A percentile compares a stretch with the other conserved stretches of the same genome.
These are phyloP conservation scores for Candida lessepsii DNA, from an alignment of 805 yeast species.

Conservation along the genomic window DNA sequence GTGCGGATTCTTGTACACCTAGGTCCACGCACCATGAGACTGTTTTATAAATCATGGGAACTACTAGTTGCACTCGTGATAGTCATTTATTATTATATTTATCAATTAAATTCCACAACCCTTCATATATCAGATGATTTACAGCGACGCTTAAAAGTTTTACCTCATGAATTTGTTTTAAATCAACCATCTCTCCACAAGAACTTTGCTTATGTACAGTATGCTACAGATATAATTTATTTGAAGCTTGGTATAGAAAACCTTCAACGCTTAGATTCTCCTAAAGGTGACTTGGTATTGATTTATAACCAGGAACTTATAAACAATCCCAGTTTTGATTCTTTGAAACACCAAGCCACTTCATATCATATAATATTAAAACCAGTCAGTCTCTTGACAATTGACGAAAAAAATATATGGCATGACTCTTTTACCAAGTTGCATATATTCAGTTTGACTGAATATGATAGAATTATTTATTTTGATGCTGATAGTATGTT, in stretches of 20 bases:
- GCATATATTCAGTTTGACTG: conserved; percentile 46
- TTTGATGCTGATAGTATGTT: conserved; percentile 59
- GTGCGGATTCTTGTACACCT: too few relatives aligned
- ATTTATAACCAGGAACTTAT: conserved; percentile 29
- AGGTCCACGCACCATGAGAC: conserved; percentile 1
- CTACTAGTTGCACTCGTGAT: conserved; percentile 21
- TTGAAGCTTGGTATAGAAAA: conserved; percentile 53
- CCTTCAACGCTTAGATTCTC: conserved; percentile 30
- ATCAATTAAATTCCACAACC: conserved; percentile 19
- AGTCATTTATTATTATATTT: conserved; percentile 19
- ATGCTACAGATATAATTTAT: conserved; percentile 54
- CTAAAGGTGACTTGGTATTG: conserved; percentile 45
- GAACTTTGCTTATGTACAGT: conserved; percentile 55
- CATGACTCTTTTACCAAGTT: conserved; percentile 54
- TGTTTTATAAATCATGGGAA: conserved; percentile 21
- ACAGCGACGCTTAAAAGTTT: conserved; percentile 18
- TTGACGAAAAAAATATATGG: conserved; percentile 36
- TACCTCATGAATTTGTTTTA: conserved; percentile 24
- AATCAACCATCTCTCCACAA: conserved; percentile 14
- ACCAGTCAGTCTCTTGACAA: conserved; percentile 17
- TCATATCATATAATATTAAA: conserved; percentile 25
- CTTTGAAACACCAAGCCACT: conserved; percentile 15
- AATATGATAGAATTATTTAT: conserved; percentile 53
- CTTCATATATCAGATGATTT: conserved; percentile 15
- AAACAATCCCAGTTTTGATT: conserved; percentile 14